Evolutionary conservation across 2,329 filamentous ascomycete genomes (phyloP).

Genomic region (Nannizzia gypsea): DNA sequence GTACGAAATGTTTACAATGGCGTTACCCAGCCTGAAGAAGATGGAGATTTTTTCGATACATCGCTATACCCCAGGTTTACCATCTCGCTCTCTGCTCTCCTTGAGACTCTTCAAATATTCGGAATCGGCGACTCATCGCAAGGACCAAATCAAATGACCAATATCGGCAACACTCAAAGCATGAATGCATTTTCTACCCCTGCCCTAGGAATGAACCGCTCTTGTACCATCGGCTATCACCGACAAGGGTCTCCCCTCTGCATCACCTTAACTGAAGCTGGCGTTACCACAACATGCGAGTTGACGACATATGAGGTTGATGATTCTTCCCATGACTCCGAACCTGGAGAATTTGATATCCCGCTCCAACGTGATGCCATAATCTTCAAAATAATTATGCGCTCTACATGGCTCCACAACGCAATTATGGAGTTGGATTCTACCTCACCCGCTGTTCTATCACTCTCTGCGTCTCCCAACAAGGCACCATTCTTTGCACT

Average conservation of each 20-base stretch:
- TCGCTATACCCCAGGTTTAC: constrained; percentile 58
- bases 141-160: constrained; percentile 21
- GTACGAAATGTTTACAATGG: constrained; percentile 22
- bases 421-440: constrained; percentile 43
- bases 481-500: constrained; percentile 61
- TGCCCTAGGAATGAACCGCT: constrained; percentile 68
- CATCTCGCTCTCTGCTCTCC: constrained; percentile 71
- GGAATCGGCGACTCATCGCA: constrained; percentile 54
- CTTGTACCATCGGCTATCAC: constrained; percentile 71
- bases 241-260: constrained; percentile 66
- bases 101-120: constrained; percentile 94
- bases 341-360: constrained; percentile 42
- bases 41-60: constrained; percentile 29
- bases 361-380: constrained; percentile 73
- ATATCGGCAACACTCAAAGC: constrained; percentile 31
- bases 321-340: constrained; percentile 45
- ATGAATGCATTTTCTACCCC: constrained; percentile 73
- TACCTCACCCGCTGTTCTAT: constrained; percentile 61
- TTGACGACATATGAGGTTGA: constrained; percentile 78
- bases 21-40: constrained; percentile 23
- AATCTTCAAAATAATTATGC: constrained; percentile 90
- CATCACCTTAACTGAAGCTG: constrained; percentile 74
- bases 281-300: constrained; percentile 79
- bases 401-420: constrained; percentile 40
- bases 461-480: constrained; percentile 51